Evolutionary conservation across 2,329 filamentous ascomycete genomes (phyloP).

Genomic region (Fusarium tjaetaba): DNA sequence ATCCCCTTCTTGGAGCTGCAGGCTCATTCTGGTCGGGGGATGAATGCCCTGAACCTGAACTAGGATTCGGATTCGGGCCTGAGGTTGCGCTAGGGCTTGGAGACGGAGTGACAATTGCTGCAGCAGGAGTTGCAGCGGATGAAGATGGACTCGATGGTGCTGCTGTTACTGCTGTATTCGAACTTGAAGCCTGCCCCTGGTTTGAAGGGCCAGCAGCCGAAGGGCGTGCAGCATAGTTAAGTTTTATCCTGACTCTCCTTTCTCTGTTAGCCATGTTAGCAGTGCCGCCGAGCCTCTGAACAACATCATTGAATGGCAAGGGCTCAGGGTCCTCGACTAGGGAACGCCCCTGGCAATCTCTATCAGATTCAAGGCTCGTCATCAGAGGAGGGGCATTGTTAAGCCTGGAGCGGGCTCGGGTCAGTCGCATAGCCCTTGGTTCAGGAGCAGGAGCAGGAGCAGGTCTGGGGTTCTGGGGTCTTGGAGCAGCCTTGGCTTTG

Average conservation of each 20-base stretch:
- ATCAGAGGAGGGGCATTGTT: slow-evolving; percentile 36
- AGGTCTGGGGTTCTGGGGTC: neutral
- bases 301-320: slow-evolving; percentile 23
- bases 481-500: neutral
- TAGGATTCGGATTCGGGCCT: neutral
- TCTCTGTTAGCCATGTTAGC: neutral
- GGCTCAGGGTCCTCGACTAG: slow-evolving; percentile 26
- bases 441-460: neutral
- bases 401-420: slow-evolving; percentile 38
- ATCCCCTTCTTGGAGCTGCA: neutral
- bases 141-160: neutral
- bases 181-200: neutral
- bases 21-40: neutral
- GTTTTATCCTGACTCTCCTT: neutral
- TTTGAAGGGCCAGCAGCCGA: neutral
- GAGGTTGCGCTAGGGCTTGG: neutral
- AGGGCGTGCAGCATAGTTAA: neutral
- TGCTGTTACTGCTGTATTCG: neutral
- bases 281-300: neutral
- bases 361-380: slow-evolving; percentile 31
- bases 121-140: neutral
- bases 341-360: neutral
- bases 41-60: neutral
- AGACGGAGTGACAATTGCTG: neutral
- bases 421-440: slow-evolving; percentile 24